Base-by-base conservation (phyloP, 768 basidiomycete species). In the Tubosaeta sp. region DNA sequence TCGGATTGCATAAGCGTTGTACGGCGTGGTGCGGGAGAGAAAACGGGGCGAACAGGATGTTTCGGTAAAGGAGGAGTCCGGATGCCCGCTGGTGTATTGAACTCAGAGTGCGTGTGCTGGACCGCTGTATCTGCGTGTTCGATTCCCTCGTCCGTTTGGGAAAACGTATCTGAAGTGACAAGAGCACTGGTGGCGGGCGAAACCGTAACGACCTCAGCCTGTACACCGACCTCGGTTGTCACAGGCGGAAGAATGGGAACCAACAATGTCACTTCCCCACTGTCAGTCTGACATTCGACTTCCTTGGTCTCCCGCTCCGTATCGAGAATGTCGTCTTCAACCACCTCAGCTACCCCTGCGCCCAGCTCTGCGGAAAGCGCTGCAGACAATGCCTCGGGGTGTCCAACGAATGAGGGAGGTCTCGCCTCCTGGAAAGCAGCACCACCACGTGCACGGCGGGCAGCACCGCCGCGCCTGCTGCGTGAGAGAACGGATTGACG, bases 311-410 rank as follows among this genome's bases (percentile, higher is more conserved):
- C 79, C 42, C 51, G 81, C 63, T 79, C 77, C 42, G 51, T 30
- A 41, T 58, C 69, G 35, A 74, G 68, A 18, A 75, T 61, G 30
- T 71, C 68, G 14, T 66, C 70, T 42, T 73, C 75, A 21, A 76
- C 52, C 34, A 69, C 58, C 1, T 76, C 74, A 6, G 76, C 74
- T 53, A 73, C 72, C 32, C 74, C 75, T 50, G 77, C 67, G 39
- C 78, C 72, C 43, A 90, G 69, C 60, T 87, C 87, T 35, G 80
- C 76, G 22, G 86, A 82, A 32, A 90, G 76, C 52, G 85, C 86
- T n/a, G 79, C 76, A 14, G 84, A 81, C 21, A 91, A 72, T 8
- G 85, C 81, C 59, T 86, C 86, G 0, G 88, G 86, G 16, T 82
- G 79, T 35, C 81, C 85, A 9, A 90, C 79, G 27, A 90, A 70